Evolutionary conservation across 202 grass and related monocot species (phyloP).

Genomic region (Elaeis oleifera): DNA sequence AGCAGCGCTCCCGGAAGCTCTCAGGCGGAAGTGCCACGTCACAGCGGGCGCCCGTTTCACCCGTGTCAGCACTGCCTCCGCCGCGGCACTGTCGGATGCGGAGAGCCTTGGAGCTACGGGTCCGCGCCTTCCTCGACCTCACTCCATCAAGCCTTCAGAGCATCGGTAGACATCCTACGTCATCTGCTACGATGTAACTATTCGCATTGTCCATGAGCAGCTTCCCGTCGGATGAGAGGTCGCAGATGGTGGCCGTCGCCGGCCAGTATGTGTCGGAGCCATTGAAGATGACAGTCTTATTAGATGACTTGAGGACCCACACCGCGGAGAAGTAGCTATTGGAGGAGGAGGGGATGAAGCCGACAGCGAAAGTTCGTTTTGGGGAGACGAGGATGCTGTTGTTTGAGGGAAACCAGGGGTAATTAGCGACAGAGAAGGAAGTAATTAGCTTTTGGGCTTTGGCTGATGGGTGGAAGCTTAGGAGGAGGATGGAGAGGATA

Average conservation of each 20-base stretch:
- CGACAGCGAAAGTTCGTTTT: constrained; percentile 35
- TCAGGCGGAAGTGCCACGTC: too few species aligned
- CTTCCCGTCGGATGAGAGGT: constrained; percentile 33
- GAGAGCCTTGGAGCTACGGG: too few species aligned
- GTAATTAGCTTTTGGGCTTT: not conserved
- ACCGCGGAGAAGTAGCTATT: constrained; percentile 41
- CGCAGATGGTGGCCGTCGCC: not conserved
- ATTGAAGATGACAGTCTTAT: constrained; percentile 14
- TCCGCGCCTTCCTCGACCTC: too few species aligned
- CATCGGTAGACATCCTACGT: not conserved
- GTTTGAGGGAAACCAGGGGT: constrained; percentile 27
- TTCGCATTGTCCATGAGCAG: not conserved
- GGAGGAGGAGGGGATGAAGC: constrained; percentile 20
- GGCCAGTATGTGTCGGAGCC: constrained; percentile 18
- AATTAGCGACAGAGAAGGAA: constrained; percentile 34
- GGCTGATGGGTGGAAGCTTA: not conserved
- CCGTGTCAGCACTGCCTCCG: too few species aligned
- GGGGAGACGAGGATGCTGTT: constrained; percentile 41
- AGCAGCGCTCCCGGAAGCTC: too few species aligned
- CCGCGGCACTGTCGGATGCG: too few species aligned
- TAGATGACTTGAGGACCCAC: constrained; percentile 25
- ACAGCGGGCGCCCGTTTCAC: too few species aligned
- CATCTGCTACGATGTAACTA: constrained; percentile 23
- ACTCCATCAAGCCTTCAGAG: constrained; percentile 36
- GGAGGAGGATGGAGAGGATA: constrained; percentile 1